Percentiles rank a stretch among this genome's conserved stretches.
phyloP scores from a whole-genome alignment of 345 rosid genomes.

The Trapa bicornis region DNA sequence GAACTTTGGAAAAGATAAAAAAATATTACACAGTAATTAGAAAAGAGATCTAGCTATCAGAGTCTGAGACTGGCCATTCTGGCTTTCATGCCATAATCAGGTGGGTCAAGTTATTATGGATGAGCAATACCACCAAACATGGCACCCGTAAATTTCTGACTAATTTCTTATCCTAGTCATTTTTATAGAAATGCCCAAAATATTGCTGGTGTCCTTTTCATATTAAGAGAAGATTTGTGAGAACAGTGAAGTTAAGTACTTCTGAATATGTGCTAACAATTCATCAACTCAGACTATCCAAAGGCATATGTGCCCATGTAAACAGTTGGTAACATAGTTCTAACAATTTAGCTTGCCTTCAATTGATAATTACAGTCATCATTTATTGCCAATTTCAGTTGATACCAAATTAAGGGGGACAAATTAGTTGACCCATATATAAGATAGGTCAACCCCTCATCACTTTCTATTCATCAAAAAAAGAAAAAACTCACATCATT shows the following conservation, averaged over 20 bases:
- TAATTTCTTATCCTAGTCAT: neutral
- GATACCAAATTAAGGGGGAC: neutral
- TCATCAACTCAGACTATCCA: neutral
- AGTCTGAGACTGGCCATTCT: no score
- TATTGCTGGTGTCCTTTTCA: neutral
- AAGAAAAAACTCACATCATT: neutral
- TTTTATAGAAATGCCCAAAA: neutral
- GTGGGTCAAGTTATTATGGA: neutral
- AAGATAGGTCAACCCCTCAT: neutral
- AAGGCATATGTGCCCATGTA: neutral
- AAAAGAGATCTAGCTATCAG: neutral
- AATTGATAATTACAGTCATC: neutral
- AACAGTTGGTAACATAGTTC: neutral
- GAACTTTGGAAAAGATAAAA: constrained; percentile 32
- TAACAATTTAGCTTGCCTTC: neutral
- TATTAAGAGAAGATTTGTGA: neutral
- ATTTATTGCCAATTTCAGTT: neutral
- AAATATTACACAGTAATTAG: constrained; percentile 7
- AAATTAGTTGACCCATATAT: neutral
- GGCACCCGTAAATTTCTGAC: neutral
- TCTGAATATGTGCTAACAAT: neutral
- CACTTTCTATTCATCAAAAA: no score
- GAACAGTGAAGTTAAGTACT: neutral
- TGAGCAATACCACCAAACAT: neutral
- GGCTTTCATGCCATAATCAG: no score